phyloP scores from a whole-genome alignment of 352 stramenopile species.

The Achlya hypogyna region DNA sequence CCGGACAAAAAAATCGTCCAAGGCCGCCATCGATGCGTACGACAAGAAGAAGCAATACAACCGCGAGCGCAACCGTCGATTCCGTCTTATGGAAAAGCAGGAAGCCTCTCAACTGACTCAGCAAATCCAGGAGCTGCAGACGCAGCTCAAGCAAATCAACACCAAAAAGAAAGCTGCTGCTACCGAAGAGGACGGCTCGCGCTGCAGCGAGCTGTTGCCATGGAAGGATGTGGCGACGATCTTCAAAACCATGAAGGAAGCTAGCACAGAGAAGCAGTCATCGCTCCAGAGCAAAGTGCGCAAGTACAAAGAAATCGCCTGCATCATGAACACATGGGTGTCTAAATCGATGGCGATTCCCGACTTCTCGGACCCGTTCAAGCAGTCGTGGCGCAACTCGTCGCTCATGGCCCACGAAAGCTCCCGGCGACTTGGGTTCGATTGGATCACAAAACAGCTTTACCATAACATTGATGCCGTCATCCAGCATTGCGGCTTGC shows the following conservation, averaged over 20 bases:
- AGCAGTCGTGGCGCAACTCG: conserved; percentile 17
- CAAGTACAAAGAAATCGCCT: conserved; percentile 7
- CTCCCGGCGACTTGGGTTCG: conserved; percentile 11
- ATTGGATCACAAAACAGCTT: conserved; percentile 17
- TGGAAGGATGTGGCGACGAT: conserved; percentile 16
- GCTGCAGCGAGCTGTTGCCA: not conserved
- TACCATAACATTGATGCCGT: conserved; percentile 18
- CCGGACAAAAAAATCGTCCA: not conserved
- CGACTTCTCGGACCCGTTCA: conserved; percentile 5
- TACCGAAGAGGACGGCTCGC: not conserved
- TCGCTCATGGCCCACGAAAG: conserved; percentile 14
- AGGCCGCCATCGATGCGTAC: not conserved
- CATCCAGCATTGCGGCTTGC: conserved; percentile 11
- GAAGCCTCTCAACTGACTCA: not conserved
- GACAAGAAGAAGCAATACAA: conserved; percentile 20
- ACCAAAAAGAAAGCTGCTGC: not conserved
- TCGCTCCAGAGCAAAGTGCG: not conserved
- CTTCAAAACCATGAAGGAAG: conserved; percentile 2
- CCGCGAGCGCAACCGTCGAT: not conserved
- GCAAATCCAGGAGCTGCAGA: conserved; percentile 1
- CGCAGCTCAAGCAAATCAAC: not conserved
- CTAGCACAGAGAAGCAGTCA: not conserved
- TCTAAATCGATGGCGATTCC: conserved; percentile 4
- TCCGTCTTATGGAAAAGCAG: conserved; percentile 4
- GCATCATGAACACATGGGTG: conserved; percentile 16